A percentile compares a stretch with the other conserved stretches of the same genome.
Conservation (phyloP, 2,329 filamentous ascomycete species). For the Calonectria henricotiae region DNA sequence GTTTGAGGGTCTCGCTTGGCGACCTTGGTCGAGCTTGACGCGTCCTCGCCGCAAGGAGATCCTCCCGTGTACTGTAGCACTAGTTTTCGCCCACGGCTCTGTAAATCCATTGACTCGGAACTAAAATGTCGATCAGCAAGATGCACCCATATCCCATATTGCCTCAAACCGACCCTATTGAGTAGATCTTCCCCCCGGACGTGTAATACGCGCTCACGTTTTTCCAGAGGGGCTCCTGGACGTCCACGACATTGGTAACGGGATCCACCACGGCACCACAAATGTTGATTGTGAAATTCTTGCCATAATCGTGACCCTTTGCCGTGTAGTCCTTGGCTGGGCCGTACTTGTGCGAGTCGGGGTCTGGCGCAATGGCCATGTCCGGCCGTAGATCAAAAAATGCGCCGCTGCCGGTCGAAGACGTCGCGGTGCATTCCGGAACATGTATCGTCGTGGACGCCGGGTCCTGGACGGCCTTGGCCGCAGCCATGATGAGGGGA, state of each 20-base stretch:
- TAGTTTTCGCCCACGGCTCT: conserved; percentile 80
- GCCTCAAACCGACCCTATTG: conserved; percentile 76
- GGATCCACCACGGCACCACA: conserved; percentile 83
- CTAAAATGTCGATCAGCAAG: conserved; percentile 47
- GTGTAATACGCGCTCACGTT: conserved; percentile 88
- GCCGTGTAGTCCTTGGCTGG: conserved; percentile 73
- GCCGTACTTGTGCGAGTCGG: conserved; percentile 61
- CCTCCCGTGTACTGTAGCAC: conserved; percentile 84
- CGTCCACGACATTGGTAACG: conserved; percentile 75
- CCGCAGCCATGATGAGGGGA: conserved; percentile 57
- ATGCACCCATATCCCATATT: conserved; percentile 25
- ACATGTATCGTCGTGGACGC: conserved; percentile 63
- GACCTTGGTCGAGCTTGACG: conserved; percentile 56
- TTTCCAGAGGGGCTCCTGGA: conserved; percentile 74
- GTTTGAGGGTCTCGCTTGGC: conserved; percentile 53
- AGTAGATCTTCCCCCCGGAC: conserved; percentile 77
- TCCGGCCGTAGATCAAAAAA: conserved; percentile 75
- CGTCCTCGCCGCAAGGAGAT: conserved; percentile 77
- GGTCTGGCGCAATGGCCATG: conserved; percentile 63
- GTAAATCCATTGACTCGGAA: conserved; percentile 68
- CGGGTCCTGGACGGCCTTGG: conserved; percentile 57
- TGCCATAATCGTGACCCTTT: conserved; percentile 82
- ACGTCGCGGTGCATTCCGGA: conserved; percentile 71
- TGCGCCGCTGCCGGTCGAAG: conserved; percentile 69
- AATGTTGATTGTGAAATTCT: conserved; percentile 89